Base-by-base conservation (phyloP, 805 yeast species). In the Sugiyamaella valdiviana region DNA sequence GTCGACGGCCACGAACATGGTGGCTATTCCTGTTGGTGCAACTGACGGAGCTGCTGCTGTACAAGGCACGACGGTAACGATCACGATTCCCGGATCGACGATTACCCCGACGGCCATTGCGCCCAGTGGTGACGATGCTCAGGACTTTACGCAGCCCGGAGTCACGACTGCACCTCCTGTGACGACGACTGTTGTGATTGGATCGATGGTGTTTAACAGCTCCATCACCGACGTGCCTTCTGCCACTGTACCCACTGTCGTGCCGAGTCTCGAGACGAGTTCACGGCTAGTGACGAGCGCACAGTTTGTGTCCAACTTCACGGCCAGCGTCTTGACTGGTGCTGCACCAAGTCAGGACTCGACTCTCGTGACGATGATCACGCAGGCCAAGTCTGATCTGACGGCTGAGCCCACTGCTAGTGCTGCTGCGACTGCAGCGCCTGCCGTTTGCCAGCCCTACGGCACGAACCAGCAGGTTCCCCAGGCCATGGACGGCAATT, bases 401-500 rank as follows among this genome's bases (percentile, higher is more conserved):
- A 49, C 51, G 4, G 50, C 17, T 10, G 14, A 15, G 9, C 40
- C 42, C 35, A 45, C 51, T 2, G 35, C 45, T n/a, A 32, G 22
- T 22, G 29, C 44, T 3, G 24, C 9, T 23, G 19, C 37, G 2
- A 19, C 48, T 23, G 39, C 38, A 5, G 10, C 45, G 5, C 46
- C 51, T 6, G 50, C 44, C n/a, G 26, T 44, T 3, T 50, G 60
- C 38, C 20, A 51, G 5, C 7, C 45, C 3, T 55, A 55, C 41
- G 48, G 50, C 4, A 24, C 24, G 22, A 42, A 48, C 38, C 36
- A 39, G 39, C 44, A 36, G 46, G 55, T 43, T 24, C 57, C 48
- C 6, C 20, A 9, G 6, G 43, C 57, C 5, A 42, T 46, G 5
- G 49, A 44, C 15, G 62, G 60, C 10, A 58, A 58, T 46, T 58